phyloP scores from a whole-genome alignment of 345 rosid genomes.

The Acer saccharum region DNA sequence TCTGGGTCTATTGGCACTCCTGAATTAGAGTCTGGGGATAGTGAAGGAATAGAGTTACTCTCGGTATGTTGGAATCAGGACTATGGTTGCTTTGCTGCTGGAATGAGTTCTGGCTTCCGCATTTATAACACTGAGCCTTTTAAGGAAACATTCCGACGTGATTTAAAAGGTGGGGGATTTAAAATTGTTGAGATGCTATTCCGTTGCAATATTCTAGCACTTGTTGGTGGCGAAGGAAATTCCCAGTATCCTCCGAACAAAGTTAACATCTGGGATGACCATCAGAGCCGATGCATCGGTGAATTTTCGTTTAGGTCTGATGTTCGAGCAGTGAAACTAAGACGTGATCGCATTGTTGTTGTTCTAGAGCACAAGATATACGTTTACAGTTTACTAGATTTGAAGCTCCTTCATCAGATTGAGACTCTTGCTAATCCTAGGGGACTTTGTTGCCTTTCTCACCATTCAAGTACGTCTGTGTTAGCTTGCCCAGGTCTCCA shows the following conservation, averaged over 20 bases:
- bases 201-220: conserved; percentile 83
- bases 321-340: conserved; percentile 72
- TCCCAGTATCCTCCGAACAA: conserved; percentile 83
- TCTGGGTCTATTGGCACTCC: conserved; percentile 35
- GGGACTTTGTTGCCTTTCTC: conserved; percentile 92
- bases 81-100: conserved; percentile 80
- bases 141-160: conserved; percentile 73
- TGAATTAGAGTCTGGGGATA: conserved; percentile 36
- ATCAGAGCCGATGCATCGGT: conserved; percentile 79
- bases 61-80: conserved; percentile 91
- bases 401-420: conserved; percentile 84
- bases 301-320: conserved; percentile 84
- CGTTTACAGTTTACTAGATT: conserved; percentile 71
- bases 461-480: conserved; percentile 66
- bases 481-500: conserved; percentile 89
- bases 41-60: conserved; percentile 53
- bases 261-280: conserved; percentile 92
- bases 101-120: conserved; percentile 74
- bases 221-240: conserved; percentile 70
- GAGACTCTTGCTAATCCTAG: conserved; percentile 78
- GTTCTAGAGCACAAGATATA: conserved; percentile 91
- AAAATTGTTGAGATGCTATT: conserved; percentile 92
- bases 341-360: conserved; percentile 72
- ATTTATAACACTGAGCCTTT: conserved; percentile 83
- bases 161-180: conserved; percentile 71